A percentile compares a stretch with the other conserved stretches of the same genome.
Conservation (phyloP, 2,329 filamentous ascomycete genomes). For the Shiraia bambusicola region DNA sequence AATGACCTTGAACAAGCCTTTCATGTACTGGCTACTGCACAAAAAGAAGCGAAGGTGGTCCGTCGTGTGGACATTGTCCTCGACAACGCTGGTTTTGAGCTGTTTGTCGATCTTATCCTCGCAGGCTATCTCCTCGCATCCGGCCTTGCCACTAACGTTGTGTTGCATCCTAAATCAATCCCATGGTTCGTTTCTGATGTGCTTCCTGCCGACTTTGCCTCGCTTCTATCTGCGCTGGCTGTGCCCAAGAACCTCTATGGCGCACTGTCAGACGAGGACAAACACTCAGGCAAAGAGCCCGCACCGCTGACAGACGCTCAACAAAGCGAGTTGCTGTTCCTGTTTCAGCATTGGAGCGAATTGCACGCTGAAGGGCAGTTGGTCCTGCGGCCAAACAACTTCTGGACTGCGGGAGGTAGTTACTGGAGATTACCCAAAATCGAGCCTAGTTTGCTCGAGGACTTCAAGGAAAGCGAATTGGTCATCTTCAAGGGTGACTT, state of each 20-base stretch:
- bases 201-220: slow-evolving; percentile 77
- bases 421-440: slow-evolving; percentile 82
- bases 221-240: slow-evolving; percentile 78
- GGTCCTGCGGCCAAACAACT: slow-evolving; percentile 77
- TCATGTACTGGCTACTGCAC: slow-evolving; percentile 64
- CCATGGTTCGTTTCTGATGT: slow-evolving; percentile 99
- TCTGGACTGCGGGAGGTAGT: slow-evolving; percentile 87
- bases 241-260: slow-evolving; percentile 78
- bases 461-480: slow-evolving; percentile 79
- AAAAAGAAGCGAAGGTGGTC: slow-evolving; percentile 62
- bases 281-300: slow-evolving; percentile 57
- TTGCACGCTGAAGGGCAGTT: slow-evolving; percentile 84
- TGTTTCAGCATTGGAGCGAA: slow-evolving; percentile 79
- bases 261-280: slow-evolving; percentile 67
- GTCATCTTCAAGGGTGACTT: slow-evolving; percentile 97
- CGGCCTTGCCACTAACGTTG: slow-evolving; percentile 79
- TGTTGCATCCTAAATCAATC: slow-evolving; percentile 91
- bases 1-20: slow-evolving; percentile 82
- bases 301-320: slow-evolving; percentile 68
- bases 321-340: slow-evolving; percentile 65
- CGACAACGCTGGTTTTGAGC: slow-evolving; percentile 95
- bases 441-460: slow-evolving; percentile 68
- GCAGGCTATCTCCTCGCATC: slow-evolving; percentile 85
- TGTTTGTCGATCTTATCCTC: slow-evolving; percentile 91
- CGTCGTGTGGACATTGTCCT: slow-evolving; percentile 90